Evolutionary conservation across 768 basidiomycete species (phyloP).

Genomic region (Termitomyces sp.): DNA sequence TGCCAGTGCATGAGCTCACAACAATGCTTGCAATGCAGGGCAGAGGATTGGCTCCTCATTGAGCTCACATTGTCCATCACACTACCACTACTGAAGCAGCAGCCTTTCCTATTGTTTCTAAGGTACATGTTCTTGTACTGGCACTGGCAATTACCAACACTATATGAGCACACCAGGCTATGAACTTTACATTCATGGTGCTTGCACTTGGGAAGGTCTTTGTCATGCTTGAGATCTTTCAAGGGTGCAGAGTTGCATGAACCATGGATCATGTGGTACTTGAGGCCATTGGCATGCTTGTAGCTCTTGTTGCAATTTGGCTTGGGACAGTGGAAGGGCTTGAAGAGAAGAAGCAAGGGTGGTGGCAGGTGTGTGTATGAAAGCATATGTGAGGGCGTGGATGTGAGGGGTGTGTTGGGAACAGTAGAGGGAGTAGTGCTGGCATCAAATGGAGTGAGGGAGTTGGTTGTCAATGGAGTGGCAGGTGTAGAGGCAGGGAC

Average conservation of each 20-base stretch:
- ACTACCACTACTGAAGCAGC: too few species aligned
- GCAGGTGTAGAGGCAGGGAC: slow-evolving; percentile 15
- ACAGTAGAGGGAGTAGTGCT: not conserved
- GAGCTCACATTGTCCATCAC: too few species aligned
- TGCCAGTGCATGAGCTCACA: too few species aligned
- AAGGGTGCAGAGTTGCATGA: slow-evolving; percentile 91
- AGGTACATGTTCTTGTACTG: slow-evolving; percentile 99
- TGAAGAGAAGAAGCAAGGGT: slow-evolving; percentile 61
- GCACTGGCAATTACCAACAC: slow-evolving; percentile 82
- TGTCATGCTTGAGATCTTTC: slow-evolving; percentile 75
- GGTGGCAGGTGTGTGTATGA: slow-evolving; percentile 34
- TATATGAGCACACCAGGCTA: slow-evolving; percentile 37
- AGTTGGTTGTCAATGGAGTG: slow-evolving; percentile 15
- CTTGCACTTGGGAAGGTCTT: slow-evolving; percentile 61
- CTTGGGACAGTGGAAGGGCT: slow-evolving; percentile 92
- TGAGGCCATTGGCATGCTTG: slow-evolving; percentile 93
- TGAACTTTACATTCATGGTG: slow-evolving; percentile 31
- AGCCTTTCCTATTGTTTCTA: too few species aligned
- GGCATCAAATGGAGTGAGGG: slow-evolving; percentile 8
- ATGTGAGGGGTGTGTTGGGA: slow-evolving; percentile 1
- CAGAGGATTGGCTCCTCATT: too few species aligned
- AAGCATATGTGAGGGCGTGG: slow-evolving; percentile 17
- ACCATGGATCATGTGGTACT: slow-evolving; percentile 92
- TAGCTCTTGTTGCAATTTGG: slow-evolving; percentile 94
- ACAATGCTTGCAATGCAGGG: too few species aligned